Evolutionary conservation across 2,329 filamentous ascomycete genomes (phyloP), one percentile per base, ranked within the genome.

Genomic region (Dendryphion nanum): DNA sequence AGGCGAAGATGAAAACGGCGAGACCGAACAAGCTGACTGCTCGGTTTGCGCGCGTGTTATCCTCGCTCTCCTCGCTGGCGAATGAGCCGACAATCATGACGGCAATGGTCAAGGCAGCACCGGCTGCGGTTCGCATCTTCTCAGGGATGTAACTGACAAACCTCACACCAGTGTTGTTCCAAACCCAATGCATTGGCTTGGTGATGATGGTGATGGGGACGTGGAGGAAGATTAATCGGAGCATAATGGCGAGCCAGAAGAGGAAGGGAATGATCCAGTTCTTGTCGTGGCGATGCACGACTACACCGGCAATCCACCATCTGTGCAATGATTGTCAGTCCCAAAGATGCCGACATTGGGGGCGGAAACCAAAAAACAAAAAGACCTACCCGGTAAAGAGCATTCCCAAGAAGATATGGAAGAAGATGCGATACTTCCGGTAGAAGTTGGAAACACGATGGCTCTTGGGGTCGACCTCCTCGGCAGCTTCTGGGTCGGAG

Each of bases 221-320:
- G 59, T 88, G 82, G 67, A 86, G 79, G 61, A 84, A 85, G 59
- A 94, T 48, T 33, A 95, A 63, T 21, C 89, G 84, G 35, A 93
- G 71, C 8, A 78, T 80, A 52, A 94, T 82, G 49, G 73, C 76
- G 31, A 95, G 78, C 74, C 84, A 95, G 32, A 95, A 61, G 35
- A 95, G 74, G 67, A 94, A 93, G 0, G 89, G 89, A 34, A 90
- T 79, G 40, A 94, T 67, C 89, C 89, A 95, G 57, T 87, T 88
- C 66, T 77, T 75, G 53, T 89, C 81, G 42, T 83, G 51, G 42
- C 80, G 80, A 62, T 91, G 87, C 37, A 88, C 72, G 42, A 89
- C 73, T 33, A 91, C 70, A 38, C 82, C 79, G 5, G 84, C 82
- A 48, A 90, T 83, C 85, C 85, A 90, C 86, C 86, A 89, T 55